These are phyloP conservation scores for Claviceps maximensis DNA, from an alignment of 2,329 filamentous ascomycete genomes.

Conservation along the genomic window DNA sequence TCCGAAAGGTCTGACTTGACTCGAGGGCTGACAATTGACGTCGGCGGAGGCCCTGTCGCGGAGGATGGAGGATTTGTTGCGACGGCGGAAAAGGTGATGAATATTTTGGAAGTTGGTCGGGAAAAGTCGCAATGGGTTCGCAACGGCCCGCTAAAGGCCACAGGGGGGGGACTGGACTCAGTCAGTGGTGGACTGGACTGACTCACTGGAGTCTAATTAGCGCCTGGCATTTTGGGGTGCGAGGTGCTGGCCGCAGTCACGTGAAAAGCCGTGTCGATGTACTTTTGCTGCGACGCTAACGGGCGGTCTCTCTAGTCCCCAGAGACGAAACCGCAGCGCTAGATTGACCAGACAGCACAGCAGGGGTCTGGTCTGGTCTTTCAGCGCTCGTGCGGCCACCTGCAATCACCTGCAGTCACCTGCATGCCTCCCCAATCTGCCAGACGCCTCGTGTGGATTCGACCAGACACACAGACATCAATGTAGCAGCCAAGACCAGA, in stretches of 20 bases:
- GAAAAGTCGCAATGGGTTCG: conserved; percentile 28
- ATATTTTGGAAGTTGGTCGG: conserved; percentile 29
- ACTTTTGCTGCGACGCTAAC: not conserved
- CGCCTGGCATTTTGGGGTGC: not conserved
- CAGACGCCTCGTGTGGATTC: not conserved
- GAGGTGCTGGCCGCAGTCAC: not conserved
- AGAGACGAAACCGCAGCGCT: no score
- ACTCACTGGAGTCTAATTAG: not conserved
- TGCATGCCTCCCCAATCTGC: not conserved
- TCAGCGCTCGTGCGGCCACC: not conserved
- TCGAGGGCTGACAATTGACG: conserved; percentile 25
- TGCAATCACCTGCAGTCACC: not conserved
- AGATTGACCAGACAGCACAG: no score
- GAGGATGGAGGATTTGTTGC: conserved; percentile 26
- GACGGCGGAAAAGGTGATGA: conserved; percentile 24
- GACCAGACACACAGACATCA: not conserved
- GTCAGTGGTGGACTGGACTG: no score
- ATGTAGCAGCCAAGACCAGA: not conserved
- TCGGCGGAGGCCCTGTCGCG: conserved; percentile 30
- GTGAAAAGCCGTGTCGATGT: not conserved
- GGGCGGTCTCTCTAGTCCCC: no score
- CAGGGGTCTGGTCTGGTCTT: not conserved
- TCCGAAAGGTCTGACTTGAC: conserved; percentile 21
- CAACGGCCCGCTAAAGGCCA: conserved; percentile 5
- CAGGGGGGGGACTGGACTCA: not conserved